Evolutionary conservation across 2,329 filamentous ascomycete species (phyloP).

Genomic region (Apiospora hydei): DNA sequence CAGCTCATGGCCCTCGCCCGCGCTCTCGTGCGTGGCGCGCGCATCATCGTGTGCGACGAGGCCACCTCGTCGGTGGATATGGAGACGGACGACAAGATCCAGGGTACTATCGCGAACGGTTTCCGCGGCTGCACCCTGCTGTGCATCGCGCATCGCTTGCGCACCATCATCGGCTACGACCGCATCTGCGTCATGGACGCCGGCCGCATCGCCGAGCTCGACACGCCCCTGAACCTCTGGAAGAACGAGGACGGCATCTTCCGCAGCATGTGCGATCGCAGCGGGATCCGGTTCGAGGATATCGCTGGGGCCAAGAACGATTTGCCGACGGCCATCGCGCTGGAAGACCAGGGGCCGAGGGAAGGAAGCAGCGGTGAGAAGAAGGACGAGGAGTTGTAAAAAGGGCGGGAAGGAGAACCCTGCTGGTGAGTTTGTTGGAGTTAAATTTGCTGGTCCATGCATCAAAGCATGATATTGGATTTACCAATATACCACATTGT

Average conservation of each 20-base stretch:
- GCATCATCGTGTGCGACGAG: conserved; percentile 97
- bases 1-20: conserved; percentile 95
- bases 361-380: neutral
- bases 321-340: conserved; percentile 31
- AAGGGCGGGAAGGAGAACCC: too few relatives aligned
- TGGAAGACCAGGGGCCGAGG: conserved; percentile 28
- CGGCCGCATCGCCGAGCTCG: conserved; percentile 86
- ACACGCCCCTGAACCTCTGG: conserved; percentile 77
- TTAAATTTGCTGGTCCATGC: neutral
- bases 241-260: conserved; percentile 77
- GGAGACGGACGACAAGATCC: conserved; percentile 96
- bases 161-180: conserved; percentile 94
- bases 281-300: conserved; percentile 72
- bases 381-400: neutral
- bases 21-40: conserved; percentile 84
- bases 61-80: conserved; percentile 93
- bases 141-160: conserved; percentile 90
- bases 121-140: conserved; percentile 89
- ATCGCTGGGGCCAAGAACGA: conserved; percentile 54
- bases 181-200: conserved; percentile 96
- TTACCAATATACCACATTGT: too few relatives aligned
- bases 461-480: too few relatives aligned
- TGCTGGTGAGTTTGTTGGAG: neutral
- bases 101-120: conserved; percentile 82
- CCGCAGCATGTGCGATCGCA: conserved; percentile 86